Percentiles rank a stretch among this genome's conserved stretches.
Evolutionary conservation across 306 rosid species (phyloP).

Genomic region (Citrullus amarus): DNA sequence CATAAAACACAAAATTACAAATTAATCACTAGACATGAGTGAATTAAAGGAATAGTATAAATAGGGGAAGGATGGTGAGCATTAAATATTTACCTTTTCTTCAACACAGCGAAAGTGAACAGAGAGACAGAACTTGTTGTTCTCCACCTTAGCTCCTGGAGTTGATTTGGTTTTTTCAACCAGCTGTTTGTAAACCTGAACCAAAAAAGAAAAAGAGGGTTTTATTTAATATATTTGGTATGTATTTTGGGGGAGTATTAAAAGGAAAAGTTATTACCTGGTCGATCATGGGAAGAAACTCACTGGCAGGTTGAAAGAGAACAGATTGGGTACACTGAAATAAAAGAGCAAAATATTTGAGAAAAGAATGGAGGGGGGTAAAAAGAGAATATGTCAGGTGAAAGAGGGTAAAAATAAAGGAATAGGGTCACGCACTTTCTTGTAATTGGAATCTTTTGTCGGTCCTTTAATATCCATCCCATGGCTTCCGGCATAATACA

Average conservation of each 20-base stretch:
- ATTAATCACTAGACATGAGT: neutral
- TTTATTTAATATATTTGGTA: neutral
- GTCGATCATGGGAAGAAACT: constrained; percentile 84
- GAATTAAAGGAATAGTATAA: neutral
- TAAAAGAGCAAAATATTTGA: neutral
- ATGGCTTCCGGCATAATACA: constrained; percentile 97
- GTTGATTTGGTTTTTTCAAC: constrained; percentile 61
- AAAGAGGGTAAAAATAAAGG: neutral
- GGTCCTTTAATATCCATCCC: constrained; percentile 98
- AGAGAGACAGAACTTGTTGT: constrained; percentile 73
- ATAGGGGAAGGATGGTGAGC: neutral
- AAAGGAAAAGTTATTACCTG: constrained; percentile 23
- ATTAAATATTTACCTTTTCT: constrained; percentile 48
- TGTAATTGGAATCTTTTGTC: constrained; percentile 49
- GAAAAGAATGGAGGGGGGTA: neutral
- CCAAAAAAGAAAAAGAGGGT: neutral
- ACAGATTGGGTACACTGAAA: constrained; percentile 43
- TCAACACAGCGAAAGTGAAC: constrained; percentile 94
- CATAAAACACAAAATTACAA: neutral
- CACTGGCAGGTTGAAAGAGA: constrained; percentile 79
- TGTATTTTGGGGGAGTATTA: neutral
- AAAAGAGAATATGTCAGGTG: neutral
- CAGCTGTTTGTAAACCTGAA: constrained; percentile 47
- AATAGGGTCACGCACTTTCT: constrained; percentile 34
- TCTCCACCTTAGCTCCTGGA: constrained; percentile 72